Base-by-base conservation (phyloP, 257 asterid genomes). In the Scutellaria barbata region DNA sequence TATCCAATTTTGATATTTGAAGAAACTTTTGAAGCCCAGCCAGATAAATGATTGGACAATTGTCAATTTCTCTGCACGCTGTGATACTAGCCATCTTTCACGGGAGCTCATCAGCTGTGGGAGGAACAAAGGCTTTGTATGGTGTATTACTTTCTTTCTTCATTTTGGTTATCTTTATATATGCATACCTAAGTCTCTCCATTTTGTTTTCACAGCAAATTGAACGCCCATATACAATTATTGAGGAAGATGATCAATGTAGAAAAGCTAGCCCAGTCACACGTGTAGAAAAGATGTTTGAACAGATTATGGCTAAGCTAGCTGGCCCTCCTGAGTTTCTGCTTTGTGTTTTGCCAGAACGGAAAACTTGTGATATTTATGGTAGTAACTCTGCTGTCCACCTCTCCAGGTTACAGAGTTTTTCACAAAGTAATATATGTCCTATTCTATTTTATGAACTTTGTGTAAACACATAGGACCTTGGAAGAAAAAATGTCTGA, bases 221-320 rank as follows among this genome's bases (percentile, higher is more conserved):
- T 72, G 97, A 89, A 58, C 89, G 97, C 45, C 98, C 98, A 40
- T 73, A 84, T 76, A 84, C 96, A 5, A 85, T 94, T 66, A 75
- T 94, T 66, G 97, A 91, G 85, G 99, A 94, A 85, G 97, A 88
- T 69, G 78, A 81, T 22, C 90, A 81, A 61, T 73, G 74, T 77
- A 77, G 84, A 81, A 85, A 66, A 80, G 76, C 85, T 75, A 74
- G 88, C 66, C 85, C 99, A 45, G 82, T 83, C 22, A 71, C 67
- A 76, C 92, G 99, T 57, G 97, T 94, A 60, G 96, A 94, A 82
- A 85, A 72, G 85, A 94, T 94, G 96, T 83, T 89, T 74, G 92
- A 89, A 80, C 82, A 73, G 78, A 82, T 94, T 58, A 73, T 80
- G 86, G 79, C 81, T 65, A 94, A 82, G 83, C 79, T 91, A 42